These are phyloP conservation scores for Arthrinium phaeospermum DNA, from an alignment of 2,329 filamentous ascomycete genomes.

Conservation along the genomic window DNA sequence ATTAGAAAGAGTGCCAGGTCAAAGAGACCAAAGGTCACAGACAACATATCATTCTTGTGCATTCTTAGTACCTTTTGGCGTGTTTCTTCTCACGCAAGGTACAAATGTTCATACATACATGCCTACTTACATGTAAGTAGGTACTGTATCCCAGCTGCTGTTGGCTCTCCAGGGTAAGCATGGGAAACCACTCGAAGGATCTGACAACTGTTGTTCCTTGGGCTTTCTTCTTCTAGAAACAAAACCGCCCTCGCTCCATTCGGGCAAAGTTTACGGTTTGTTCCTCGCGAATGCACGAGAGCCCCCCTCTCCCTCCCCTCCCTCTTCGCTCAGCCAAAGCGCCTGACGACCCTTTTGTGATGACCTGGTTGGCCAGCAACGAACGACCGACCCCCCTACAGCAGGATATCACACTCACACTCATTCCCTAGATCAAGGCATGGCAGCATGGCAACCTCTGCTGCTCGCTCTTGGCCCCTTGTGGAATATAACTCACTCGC, in stretches of 20 bases:
- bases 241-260: not conserved
- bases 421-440: not conserved
- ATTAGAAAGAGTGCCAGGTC: not conserved
- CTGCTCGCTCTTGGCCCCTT: not conserved
- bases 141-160: not conserved
- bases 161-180: not conserved
- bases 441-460: not conserved
- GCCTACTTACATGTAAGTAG: not conserved
- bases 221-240: not conserved
- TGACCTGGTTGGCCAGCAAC: conserved; percentile 4
- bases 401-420: conserved; percentile 13
- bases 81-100: not conserved
- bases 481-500: not conserved
- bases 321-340: conserved; percentile 10
- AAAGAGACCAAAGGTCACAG: not conserved
- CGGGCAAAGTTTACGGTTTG: conserved; percentile 7
- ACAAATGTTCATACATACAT: not conserved
- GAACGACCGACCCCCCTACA: not conserved
- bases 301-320: not conserved
- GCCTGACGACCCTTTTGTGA: conserved; percentile 1
- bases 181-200: not conserved
- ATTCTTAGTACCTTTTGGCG: not conserved
- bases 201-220: not conserved
- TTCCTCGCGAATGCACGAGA: not conserved
- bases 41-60: not conserved